These are phyloP conservation scores for Trichoderma arundinaceum DNA, from an alignment of 2,329 filamentous ascomycete genomes.

Conservation along the genomic window DNA sequence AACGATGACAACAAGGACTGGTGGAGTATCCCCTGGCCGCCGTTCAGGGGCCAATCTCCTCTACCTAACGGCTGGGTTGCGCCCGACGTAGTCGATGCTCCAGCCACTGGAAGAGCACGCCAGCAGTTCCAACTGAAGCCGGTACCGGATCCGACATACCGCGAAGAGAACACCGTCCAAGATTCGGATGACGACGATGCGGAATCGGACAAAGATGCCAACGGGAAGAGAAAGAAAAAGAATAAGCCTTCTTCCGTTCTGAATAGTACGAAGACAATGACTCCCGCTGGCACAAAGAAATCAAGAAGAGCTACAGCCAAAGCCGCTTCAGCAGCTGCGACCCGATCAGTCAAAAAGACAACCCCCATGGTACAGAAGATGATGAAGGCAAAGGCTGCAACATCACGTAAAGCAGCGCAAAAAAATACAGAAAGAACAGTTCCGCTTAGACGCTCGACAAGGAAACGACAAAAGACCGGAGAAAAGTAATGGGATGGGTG, in stretches of 20 bases:
- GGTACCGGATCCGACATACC: slow-evolving; percentile 34
- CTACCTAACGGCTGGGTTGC: slow-evolving; percentile 37
- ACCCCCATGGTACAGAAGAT: not conserved
- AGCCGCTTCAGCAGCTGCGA: not conserved
- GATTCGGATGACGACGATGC: slow-evolving; percentile 38
- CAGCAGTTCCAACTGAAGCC: slow-evolving; percentile 18
- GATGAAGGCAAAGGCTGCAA: not conserved
- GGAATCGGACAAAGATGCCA: slow-evolving; percentile 2
- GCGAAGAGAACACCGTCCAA: slow-evolving; percentile 32
- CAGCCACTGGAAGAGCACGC: not conserved
- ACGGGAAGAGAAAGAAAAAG: slow-evolving; percentile 28
- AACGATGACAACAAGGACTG: slow-evolving; percentile 38
- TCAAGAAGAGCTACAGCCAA: not conserved
- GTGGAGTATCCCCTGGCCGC: slow-evolving; percentile 42
- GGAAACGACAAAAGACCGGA: slow-evolving; percentile 28
- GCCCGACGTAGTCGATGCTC: slow-evolving; percentile 31
- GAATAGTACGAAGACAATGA: not conserved
- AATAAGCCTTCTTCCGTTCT: not conserved
- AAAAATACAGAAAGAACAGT: not conserved
- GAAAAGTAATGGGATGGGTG: not conserved
- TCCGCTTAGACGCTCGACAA: not conserved
- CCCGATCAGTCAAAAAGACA: not conserved
- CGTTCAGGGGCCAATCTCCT: slow-evolving; percentile 35
- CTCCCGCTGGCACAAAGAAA: not conserved
- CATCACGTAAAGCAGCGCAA: not conserved